Evolutionary conservation across 192 early-diverging fungal species (phyloP), one percentile per base, ranked within the genome.

Genomic region (Dimargaris cristalligena): DNA sequence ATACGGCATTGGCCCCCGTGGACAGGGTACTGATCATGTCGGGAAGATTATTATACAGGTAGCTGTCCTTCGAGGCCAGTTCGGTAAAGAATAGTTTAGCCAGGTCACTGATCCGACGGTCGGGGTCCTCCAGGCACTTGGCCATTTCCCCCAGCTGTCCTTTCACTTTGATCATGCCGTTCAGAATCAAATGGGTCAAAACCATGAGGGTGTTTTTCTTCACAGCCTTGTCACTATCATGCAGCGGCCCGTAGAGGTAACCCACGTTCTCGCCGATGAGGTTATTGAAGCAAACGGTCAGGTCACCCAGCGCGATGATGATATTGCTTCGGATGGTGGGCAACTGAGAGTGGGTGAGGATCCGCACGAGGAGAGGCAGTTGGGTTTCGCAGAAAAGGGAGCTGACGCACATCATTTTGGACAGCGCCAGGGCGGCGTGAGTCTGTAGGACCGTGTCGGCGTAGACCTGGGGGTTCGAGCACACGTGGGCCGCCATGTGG

Each of bases 141-240:
- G 94, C 94, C 88, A 99, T 97, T 68, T 97, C 93, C 63, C 88
- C 87, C 47, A 98, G 76, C 63, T 99, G 93, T 11, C 94, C 97
- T 68, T 97, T 99, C 35, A 94, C 94, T 65, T 99, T 99, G 67
- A 99, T 84, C 93, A 97, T 96, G 26, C 94, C 94, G 67, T 99
- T 99, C 47, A 99, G 74, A 45, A 97, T 91, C 70, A 99, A 71
- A 65, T 95, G 92, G 0, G 94, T 94, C 44, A 99, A 68, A 14
- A 99, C 97, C 97, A 99, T 99, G 44, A 99, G 81, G 44, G 92
- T 83, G 67, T 94, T 98, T 72, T 93, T 94, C 68, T 93, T 91
- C 34, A 96, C 92, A 10, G 78, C 66, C 1, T 67, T 66, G 63
- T 95, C 88, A 0, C 70, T 60, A 66, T 99, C 96, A 20, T 78